Evolutionary conservation across 2,329 filamentous ascomycete genomes (phyloP).

Genomic region (Seiridium cupressi): DNA sequence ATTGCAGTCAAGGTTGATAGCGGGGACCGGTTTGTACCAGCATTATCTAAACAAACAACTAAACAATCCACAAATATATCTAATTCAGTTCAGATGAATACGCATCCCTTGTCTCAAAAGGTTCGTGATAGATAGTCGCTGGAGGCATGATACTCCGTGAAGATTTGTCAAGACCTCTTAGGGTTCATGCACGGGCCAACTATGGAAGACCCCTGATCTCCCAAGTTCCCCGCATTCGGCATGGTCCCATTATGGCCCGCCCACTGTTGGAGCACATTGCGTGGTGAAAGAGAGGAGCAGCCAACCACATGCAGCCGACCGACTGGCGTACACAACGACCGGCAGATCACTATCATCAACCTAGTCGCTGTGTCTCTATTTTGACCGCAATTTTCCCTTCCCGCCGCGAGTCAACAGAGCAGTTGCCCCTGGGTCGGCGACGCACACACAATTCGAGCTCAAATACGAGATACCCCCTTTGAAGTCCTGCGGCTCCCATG

Average conservation of each 20-base stretch:
- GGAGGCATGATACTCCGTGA: no score
- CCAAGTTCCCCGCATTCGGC: constrained; percentile 8
- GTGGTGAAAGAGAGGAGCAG: constrained; percentile 5
- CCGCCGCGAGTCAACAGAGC: background rate
- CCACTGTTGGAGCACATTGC: background rate
- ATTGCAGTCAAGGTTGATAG: no score
- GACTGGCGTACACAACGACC: background rate
- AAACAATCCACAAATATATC: no score
- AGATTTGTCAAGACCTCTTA: background rate
- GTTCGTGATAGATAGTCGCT: no score
- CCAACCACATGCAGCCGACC: constrained; percentile 3
- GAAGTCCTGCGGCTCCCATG: background rate
- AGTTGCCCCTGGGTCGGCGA: background rate
- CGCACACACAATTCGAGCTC: background rate
- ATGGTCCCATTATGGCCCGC: constrained; percentile 1
- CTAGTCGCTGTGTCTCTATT: background rate
- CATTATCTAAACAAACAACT: no score
- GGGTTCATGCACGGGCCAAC: background rate
- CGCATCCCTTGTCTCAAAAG: no score
- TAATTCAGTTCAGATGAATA: no score
- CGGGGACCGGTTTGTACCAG: no score
- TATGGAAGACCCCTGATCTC: background rate
- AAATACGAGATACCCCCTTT: no score
- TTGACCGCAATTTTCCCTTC: background rate
- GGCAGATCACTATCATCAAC: constrained; percentile 1